These are phyloP conservation scores for Euphorbia tirucalli DNA, from an alignment of 345 rosid species.

Conservation along the genomic window DNA sequence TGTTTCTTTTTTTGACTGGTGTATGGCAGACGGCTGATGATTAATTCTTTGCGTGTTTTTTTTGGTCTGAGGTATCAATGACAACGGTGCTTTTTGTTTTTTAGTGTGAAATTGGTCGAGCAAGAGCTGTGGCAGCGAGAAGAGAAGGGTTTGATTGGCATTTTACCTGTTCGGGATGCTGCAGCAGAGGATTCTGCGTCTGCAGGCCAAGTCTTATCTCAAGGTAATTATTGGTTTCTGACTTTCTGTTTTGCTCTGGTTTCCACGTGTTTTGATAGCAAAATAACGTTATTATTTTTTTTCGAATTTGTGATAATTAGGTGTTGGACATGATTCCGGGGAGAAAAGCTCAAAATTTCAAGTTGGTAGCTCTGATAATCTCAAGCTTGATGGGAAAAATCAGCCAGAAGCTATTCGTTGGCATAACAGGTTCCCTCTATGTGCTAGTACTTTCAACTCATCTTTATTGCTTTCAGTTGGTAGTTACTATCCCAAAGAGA, in stretches of 20 bases:
- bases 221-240: constrained; percentile 36
- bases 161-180: constrained; percentile 89
- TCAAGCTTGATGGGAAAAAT: constrained; percentile 72
- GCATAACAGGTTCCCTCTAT: constrained; percentile 70
- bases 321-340: constrained; percentile 63
- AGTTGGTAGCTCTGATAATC: constrained; percentile 61
- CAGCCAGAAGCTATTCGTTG: constrained; percentile 80
- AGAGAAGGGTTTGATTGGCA: constrained; percentile 91
- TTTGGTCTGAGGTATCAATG: background rate
- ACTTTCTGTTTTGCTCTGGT: background rate
- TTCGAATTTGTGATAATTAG: constrained; percentile 28
- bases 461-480: background rate
- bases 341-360: constrained; percentile 59
- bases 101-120: constrained; percentile 93
- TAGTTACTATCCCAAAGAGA: background rate
- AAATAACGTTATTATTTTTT: background rate
- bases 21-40: too few relatives aligned
- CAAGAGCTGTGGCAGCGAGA: constrained; percentile 99
- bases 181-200: constrained; percentile 47
- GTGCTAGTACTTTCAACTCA: background rate
- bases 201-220: constrained; percentile 43
- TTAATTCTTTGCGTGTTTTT: background rate
- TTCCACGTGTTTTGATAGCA: background rate
- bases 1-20: background rate
- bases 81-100: constrained; percentile 4